Conservation (phyloP, 106 monocot species). For the Dioscorea zingiberensis region DNA sequence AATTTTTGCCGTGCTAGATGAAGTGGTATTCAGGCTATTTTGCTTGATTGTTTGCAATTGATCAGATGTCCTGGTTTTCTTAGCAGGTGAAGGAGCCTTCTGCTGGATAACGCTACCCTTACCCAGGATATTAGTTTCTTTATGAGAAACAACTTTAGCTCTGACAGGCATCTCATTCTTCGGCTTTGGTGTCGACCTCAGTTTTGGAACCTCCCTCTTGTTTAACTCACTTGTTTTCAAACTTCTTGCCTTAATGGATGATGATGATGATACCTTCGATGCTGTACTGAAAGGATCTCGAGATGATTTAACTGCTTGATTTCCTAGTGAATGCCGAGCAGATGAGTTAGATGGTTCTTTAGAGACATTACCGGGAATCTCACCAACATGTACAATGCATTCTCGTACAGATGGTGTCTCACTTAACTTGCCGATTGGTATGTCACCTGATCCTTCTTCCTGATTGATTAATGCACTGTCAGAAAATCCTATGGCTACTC, state of each 20-base stretch:
- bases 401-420: neutral
- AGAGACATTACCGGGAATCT: neutral
- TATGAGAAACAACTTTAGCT: slow-evolving; percentile 10
- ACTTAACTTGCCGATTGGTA: neutral
- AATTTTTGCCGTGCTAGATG: slow-evolving; percentile 8
- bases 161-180: slow-evolving; percentile 1
- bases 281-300: too few relatives aligned
- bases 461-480: neutral
- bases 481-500: neutral
- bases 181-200: slow-evolving; percentile 1
- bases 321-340: too few relatives aligned
- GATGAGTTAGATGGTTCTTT: neutral
- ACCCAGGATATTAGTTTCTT: slow-evolving; percentile 5
- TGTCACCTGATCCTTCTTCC: neutral
- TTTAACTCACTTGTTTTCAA: slow-evolving; percentile 8
- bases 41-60: slow-evolving; percentile 1
- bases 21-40: slow-evolving; percentile 6
- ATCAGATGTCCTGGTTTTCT: neutral
- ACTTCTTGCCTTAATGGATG: neutral
- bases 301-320: too few relatives aligned
- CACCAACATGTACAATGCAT: neutral
- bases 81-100: neutral
- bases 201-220: slow-evolving; percentile 12
- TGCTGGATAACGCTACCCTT: slow-evolving; percentile 3
- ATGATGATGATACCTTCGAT: too few relatives aligned